Conservation (phyloP, 371 early-diverging fungal species). For the Massospora cicadina region DNA sequence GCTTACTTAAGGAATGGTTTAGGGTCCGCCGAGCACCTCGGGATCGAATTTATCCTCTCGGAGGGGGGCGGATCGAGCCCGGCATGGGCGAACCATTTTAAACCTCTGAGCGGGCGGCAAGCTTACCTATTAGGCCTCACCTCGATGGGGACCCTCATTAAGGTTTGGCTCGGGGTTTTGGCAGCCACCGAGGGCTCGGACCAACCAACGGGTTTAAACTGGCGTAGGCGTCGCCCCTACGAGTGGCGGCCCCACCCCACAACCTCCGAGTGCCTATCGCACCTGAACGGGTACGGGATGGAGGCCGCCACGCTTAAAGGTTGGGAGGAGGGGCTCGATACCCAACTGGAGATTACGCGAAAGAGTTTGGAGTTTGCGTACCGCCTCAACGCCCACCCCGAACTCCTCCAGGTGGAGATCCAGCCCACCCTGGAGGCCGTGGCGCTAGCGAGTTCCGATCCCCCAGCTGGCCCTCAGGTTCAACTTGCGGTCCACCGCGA, state of each 20-base stretch:
- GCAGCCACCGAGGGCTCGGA: neutral
- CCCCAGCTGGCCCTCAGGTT: neutral
- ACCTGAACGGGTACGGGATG: neutral
- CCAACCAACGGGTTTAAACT: neutral
- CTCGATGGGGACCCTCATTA: neutral
- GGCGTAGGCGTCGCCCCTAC: no score
- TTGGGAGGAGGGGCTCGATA: neutral
- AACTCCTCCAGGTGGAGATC: neutral
- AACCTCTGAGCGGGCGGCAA: neutral
- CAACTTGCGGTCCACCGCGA: neutral
- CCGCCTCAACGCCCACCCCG: neutral
- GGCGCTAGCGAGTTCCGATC: no score
- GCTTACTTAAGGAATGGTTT: no score
- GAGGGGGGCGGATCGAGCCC: neutral
- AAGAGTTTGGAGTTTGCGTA: neutral
- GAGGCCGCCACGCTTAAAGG: neutral
- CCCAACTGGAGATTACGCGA: neutral
- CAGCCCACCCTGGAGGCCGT: neutral
- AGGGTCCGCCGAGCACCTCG: neutral
- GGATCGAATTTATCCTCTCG: neutral
- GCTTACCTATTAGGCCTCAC: neutral
- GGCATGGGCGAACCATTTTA: neutral
- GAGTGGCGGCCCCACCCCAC: neutral
- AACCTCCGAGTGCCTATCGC: neutral
- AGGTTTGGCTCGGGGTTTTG: neutral